Percentiles rank a stretch among this genome's conserved stretches.
These are phyloP conservation scores for Blastocrithidia nonstop DNA, from an alignment of 208 protist species.

Conservation along the genomic window DNA sequence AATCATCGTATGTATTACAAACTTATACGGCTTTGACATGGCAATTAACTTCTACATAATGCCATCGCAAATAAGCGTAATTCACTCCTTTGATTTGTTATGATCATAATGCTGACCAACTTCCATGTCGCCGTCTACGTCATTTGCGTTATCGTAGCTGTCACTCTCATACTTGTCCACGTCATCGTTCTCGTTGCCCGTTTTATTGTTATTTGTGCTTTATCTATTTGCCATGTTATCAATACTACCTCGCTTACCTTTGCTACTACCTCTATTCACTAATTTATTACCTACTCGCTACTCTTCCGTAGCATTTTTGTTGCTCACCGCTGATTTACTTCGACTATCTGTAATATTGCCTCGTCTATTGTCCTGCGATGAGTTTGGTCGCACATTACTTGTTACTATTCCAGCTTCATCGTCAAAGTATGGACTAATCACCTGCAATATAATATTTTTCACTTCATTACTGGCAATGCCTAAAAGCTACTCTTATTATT, in stretches of 20 bases:
- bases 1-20: conserved; percentile 60
- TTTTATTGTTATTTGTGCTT: no score
- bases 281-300: conserved; percentile 5
- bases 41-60: conserved; percentile 66
- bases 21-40: conserved; percentile 76
- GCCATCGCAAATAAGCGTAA: conserved; percentile 68
- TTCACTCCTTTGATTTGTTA: conserved; percentile 48
- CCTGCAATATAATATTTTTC: conserved; percentile 80
- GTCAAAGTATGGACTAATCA: conserved; percentile 70
- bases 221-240: no score
- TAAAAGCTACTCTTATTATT: no score
- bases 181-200: conserved; percentile 1
- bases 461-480: conserved; percentile 68
- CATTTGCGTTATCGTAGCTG: conserved; percentile 4
- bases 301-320: not conserved
- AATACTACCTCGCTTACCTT: no score
- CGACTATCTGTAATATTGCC: conserved; percentile 14
- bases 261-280: no score
- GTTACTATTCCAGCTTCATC: conserved; percentile 64
- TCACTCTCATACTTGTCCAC: not conserved
- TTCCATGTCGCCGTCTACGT: conserved; percentile 16
- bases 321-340: not conserved
- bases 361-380: no score
- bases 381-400: no score
- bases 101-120: conserved; percentile 70